These are phyloP conservation scores for Artemisia tridentata DNA, from an alignment of 129 eudicot species.

Conservation along the genomic window DNA sequence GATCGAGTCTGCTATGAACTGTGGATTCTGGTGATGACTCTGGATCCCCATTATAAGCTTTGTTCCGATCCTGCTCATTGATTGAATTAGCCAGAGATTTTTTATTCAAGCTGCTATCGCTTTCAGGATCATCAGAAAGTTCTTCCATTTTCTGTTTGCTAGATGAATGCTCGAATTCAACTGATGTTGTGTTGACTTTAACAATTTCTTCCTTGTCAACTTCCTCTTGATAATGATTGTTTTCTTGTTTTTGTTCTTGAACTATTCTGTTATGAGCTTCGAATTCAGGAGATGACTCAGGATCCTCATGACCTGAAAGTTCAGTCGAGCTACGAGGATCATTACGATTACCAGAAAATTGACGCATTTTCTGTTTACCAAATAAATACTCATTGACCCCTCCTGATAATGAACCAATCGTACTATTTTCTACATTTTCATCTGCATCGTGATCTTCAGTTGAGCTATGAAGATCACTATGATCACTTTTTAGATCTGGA, in stretches of 20 bases:
- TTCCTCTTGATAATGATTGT: slow-evolving; percentile 15
- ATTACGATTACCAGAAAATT: slow-evolving; percentile 26
- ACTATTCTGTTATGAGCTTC: slow-evolving; percentile 22
- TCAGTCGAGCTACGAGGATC: slow-evolving; percentile 38
- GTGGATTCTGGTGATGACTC: slow-evolving; percentile 26
- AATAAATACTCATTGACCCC: slow-evolving; percentile 19
- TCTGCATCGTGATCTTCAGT: slow-evolving; percentile 34
- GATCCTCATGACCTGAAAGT: slow-evolving; percentile 41
- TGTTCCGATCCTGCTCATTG: slow-evolving; percentile 14
- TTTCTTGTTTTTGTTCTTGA: slow-evolving; percentile 23
- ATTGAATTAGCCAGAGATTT: slow-evolving; percentile 5
- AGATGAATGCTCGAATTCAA: not conserved
- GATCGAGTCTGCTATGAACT: slow-evolving; percentile 17
- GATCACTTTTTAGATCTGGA: slow-evolving; percentile 23
- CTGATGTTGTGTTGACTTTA: not conserved
- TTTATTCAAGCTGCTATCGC: slow-evolving; percentile 20
- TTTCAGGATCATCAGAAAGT: slow-evolving; percentile 30
- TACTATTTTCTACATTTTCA: slow-evolving; percentile 26
- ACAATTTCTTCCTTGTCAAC: slow-evolving; percentile 10
- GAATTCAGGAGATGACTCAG: slow-evolving; percentile 37
- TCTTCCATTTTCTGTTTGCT: slow-evolving; percentile 25
- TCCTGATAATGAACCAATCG: slow-evolving; percentile 8
- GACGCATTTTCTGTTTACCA: slow-evolving; percentile 25
- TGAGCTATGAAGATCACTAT: slow-evolving; percentile 6
- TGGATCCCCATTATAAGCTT: slow-evolving; percentile 14